Conservation (phyloP, 179 eudicot species). For the Amaranthus tricolor region DNA sequence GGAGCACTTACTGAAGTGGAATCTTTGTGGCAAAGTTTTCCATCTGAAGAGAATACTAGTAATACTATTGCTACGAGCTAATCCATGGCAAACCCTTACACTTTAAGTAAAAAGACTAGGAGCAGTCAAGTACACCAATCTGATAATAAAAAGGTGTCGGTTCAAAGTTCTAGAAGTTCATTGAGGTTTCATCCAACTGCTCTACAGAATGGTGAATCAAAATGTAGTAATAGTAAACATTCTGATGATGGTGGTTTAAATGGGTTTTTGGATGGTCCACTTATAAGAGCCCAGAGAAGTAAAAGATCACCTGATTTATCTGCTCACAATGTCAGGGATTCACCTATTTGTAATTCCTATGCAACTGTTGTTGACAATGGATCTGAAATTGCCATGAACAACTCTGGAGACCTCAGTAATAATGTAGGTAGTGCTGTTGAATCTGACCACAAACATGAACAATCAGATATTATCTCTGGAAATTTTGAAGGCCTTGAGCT, state of each 20-base stretch:
- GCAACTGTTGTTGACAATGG: conserved; percentile 58
- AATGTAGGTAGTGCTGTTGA: conserved; percentile 62
- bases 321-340: conserved; percentile 36
- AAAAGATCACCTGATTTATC: conserved; percentile 54
- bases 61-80: conserved; percentile 29
- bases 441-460: conserved; percentile 46
- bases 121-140: conserved; percentile 43
- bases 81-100: conserved; percentile 34
- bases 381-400: conserved; percentile 57
- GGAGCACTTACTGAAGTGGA: conserved; percentile 37
- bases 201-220: conserved; percentile 33
- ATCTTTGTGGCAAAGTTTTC: conserved; percentile 33
- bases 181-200: conserved; percentile 41
- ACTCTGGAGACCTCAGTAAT: conserved; percentile 53
- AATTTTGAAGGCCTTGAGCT: conserved; percentile 49
- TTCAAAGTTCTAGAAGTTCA: conserved; percentile 65
- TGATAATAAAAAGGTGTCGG: conserved; percentile 30
- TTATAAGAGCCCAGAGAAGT: conserved; percentile 57
- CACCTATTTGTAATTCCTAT: conserved; percentile 50
- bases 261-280: conserved; percentile 46
- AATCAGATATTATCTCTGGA: conserved; percentile 37
- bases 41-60: conserved; percentile 43
- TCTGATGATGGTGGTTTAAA: conserved; percentile 34
- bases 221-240: conserved; percentile 33
- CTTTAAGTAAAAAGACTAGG: conserved; percentile 43